Conservation (phyloP, 1,139 yeast species). For the Pneumocystis canis region DNA sequence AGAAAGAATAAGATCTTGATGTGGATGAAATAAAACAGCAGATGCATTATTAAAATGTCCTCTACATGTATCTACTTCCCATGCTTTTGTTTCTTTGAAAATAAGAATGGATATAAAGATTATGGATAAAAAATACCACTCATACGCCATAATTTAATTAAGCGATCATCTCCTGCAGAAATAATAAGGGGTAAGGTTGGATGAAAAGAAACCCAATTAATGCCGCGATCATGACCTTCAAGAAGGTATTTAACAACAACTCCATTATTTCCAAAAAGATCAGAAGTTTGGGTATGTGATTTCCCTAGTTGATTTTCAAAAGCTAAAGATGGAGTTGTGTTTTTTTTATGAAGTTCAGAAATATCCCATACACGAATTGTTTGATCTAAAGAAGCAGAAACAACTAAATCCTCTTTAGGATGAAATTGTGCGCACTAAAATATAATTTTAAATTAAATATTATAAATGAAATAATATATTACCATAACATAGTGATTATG, state of each 20-base stretch:
- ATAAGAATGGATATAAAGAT: background rate
- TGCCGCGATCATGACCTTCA: slow-evolving; percentile 98
- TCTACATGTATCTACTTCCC: slow-evolving; percentile 98
- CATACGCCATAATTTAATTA: slow-evolving; percentile 95
- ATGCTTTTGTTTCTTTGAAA: slow-evolving; percentile 58
- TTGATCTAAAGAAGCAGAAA: slow-evolving; percentile 91
- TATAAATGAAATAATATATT: background rate
- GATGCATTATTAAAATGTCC: slow-evolving; percentile 93
- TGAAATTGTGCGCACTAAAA: slow-evolving; percentile 76
- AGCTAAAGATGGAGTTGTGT: slow-evolving; percentile 54
- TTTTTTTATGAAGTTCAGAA: slow-evolving; percentile 85
- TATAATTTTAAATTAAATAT: background rate
- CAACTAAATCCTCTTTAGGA: slow-evolving; percentile 85
- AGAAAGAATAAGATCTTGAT: slow-evolving; percentile 79
- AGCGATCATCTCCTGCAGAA: slow-evolving; percentile 92
- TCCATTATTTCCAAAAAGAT: slow-evolving; percentile 84
- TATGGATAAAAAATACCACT: slow-evolving; percentile 30
- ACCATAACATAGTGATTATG: slow-evolving; percentile 93
- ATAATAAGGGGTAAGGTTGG: slow-evolving; percentile 91
- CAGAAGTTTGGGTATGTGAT: slow-evolving; percentile 52
- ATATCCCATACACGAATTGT: slow-evolving; percentile 99
- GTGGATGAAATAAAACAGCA: slow-evolving; percentile 83
- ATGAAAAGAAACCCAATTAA: slow-evolving; percentile 96
- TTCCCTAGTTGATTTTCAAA: slow-evolving; percentile 71
- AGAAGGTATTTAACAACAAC: slow-evolving; percentile 90